Conservation (phyloP, 2,329 filamentous ascomycete genomes). For the Aspergillus sp. region DNA sequence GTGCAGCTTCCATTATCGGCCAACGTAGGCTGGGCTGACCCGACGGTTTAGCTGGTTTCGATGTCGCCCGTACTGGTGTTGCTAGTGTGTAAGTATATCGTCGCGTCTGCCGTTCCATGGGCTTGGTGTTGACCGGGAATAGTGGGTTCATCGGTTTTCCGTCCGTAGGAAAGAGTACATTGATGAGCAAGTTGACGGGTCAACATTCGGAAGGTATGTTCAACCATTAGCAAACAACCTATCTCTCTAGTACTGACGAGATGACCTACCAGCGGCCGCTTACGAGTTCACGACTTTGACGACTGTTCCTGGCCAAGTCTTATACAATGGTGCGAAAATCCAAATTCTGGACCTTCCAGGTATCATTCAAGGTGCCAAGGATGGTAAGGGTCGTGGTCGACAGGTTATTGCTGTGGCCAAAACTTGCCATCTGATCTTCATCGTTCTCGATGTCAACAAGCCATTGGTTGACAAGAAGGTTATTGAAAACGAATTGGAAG, state of each 20-base stretch:
- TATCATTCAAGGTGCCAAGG: slow-evolving; percentile 98
- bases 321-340: slow-evolving; percentile 95
- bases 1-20: slow-evolving; percentile 6
- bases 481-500: slow-evolving; percentile 93
- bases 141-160: slow-evolving; percentile 95
- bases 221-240: slow-evolving; percentile 88
- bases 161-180: slow-evolving; percentile 95
- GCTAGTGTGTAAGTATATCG: slow-evolving; percentile 71
- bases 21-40: slow-evolving; percentile 2
- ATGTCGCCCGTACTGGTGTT: slow-evolving; percentile 96
- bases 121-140: slow-evolving; percentile 20
- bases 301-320: slow-evolving; percentile 92
- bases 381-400: slow-evolving; percentile 94
- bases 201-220: slow-evolving; percentile 83
- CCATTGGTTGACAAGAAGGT: slow-evolving; percentile 94
- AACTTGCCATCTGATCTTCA: slow-evolving; percentile 98
- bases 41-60: slow-evolving; percentile 71
- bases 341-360: slow-evolving; percentile 98
- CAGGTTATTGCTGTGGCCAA: slow-evolving; percentile 99
- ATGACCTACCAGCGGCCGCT: slow-evolving; percentile 66
- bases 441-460: slow-evolving; percentile 98
- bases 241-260: slow-evolving; percentile 61
- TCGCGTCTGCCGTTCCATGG: neutral
- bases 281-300: slow-evolving; percentile 99
- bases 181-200: slow-evolving; percentile 93